These are phyloP conservation scores for Artemisia argyi DNA, from an alignment of 129 eudicot genomes.

Conservation along the genomic window DNA sequence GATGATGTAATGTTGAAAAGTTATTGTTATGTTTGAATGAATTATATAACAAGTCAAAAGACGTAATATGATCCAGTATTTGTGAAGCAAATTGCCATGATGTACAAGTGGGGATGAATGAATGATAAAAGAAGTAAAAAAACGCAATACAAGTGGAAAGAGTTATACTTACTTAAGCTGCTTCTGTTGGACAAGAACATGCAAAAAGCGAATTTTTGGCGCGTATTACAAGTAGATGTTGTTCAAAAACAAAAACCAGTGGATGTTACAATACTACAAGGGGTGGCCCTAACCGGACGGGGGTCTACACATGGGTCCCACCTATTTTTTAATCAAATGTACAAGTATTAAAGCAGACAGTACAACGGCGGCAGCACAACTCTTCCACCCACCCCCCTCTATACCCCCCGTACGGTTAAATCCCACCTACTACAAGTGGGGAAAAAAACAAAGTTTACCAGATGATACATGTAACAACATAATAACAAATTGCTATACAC, in stretches of 20 bases:
- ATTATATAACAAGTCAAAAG: constrained; percentile 17
- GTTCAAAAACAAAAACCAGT: background rate
- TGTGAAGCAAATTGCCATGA: constrained; percentile 21
- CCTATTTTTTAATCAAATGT: too few relatives aligned
- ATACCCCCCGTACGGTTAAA: too few relatives aligned
- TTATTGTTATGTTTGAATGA: constrained; percentile 7
- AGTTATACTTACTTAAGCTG: background rate
- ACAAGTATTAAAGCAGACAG: too few relatives aligned
- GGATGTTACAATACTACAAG: constrained; percentile 2
- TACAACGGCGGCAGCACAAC: too few relatives aligned
- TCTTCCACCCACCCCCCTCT: too few relatives aligned
- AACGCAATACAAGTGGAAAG: background rate
- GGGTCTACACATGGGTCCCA: too few relatives aligned
- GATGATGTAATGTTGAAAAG: constrained; percentile 14
- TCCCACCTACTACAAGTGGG: too few relatives aligned
- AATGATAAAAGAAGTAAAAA: background rate
- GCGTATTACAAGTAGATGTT: constrained; percentile 1
- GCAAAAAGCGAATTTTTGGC: constrained; percentile 38
- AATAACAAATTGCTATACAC: background rate
- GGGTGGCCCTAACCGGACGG: too few relatives aligned
- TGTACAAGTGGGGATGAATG: constrained; percentile 21
- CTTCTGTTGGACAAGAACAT: constrained; percentile 27
- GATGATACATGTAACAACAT: too few relatives aligned
- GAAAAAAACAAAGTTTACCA: background rate
- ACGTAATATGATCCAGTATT: constrained; percentile 17